These are phyloP conservation scores for Saraca asoca DNA, from an alignment of 331 rosid species.

Conservation along the genomic window DNA sequence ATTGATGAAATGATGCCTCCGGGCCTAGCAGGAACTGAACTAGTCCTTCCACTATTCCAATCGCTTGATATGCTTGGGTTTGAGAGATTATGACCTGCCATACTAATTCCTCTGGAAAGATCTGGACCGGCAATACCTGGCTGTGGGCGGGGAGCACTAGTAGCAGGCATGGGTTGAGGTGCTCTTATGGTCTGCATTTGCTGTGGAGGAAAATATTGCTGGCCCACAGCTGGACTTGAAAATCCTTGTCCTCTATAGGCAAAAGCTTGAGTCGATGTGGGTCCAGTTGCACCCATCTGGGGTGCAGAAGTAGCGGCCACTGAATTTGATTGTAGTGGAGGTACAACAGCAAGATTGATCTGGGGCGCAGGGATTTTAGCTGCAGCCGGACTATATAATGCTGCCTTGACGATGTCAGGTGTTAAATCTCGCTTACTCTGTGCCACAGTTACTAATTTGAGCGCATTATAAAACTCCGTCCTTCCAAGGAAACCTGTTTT, in stretches of 20 bases:
- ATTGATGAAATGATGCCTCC: slow-evolving; percentile 56
- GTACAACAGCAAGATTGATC: slow-evolving; percentile 60
- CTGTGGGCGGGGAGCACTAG: slow-evolving; percentile 46
- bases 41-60: slow-evolving; percentile 67
- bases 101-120: slow-evolving; percentile 42
- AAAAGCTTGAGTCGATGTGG: slow-evolving; percentile 57
- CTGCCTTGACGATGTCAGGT: slow-evolving; percentile 87
- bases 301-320: slow-evolving; percentile 49
- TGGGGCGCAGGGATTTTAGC: slow-evolving; percentile 90
- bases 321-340: slow-evolving; percentile 49
- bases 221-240: slow-evolving; percentile 54
- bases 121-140: slow-evolving; percentile 52
- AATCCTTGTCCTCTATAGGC: slow-evolving; percentile 68
- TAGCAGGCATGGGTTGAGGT: slow-evolving; percentile 61
- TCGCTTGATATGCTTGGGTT: slow-evolving; percentile 54
- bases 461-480: slow-evolving; percentile 82
- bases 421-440: slow-evolving; percentile 90
- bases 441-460: slow-evolving; percentile 88
- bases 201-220: slow-evolving; percentile 57
- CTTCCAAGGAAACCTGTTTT: slow-evolving; percentile 91
- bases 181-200: slow-evolving; percentile 66
- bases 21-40: slow-evolving; percentile 56
- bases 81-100: slow-evolving; percentile 50
- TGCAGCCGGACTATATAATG: slow-evolving; percentile 84
- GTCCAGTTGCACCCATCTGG: slow-evolving; percentile 53